Evolutionary conservation across 2,329 filamentous ascomycete species (phyloP).

Genomic region (Calonectria pseudoreteaudii): DNA sequence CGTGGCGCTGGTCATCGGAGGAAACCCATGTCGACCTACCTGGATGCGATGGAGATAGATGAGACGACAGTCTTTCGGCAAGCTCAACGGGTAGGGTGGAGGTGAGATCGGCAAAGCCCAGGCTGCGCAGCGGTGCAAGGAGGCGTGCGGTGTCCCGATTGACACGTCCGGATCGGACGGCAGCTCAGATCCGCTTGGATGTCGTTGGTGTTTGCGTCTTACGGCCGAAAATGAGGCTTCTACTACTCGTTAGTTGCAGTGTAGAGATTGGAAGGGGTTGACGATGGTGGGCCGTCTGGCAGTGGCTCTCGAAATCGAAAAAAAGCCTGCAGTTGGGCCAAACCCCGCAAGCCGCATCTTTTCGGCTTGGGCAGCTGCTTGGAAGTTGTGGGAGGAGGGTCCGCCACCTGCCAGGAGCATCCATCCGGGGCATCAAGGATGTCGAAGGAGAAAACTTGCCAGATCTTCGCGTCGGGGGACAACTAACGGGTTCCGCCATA

Average conservation of each 20-base stretch:
- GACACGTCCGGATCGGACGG: constrained; percentile 2
- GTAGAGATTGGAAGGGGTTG: background rate
- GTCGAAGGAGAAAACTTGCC: background rate
- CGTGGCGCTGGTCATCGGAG: background rate
- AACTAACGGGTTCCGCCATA: background rate
- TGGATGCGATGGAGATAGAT: background rate
- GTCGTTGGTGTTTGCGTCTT: background rate
- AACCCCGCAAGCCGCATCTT: constrained; percentile 20
- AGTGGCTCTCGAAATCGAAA: background rate
- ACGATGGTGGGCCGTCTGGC: background rate
- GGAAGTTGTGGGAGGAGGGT: background rate
- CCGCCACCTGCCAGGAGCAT: background rate
- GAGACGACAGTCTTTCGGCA: background rate
- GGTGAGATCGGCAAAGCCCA: constrained; percentile 3
- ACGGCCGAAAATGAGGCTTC: background rate
- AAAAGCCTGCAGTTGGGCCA: constrained; percentile 6
- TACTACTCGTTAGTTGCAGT: background rate
- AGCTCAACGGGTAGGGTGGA: background rate
- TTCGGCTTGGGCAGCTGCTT: background rate
- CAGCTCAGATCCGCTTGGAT: background rate
- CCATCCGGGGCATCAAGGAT: background rate
- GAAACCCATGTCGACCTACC: background rate
- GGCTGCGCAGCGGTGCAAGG: background rate
- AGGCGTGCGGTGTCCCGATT: background rate
- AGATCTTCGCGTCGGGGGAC: background rate